Evolutionary conservation across 2,329 filamentous ascomycete species (phyloP), one percentile per base, ranked within the genome.

Genomic region (Colletotrichum higginsianum): DNA sequence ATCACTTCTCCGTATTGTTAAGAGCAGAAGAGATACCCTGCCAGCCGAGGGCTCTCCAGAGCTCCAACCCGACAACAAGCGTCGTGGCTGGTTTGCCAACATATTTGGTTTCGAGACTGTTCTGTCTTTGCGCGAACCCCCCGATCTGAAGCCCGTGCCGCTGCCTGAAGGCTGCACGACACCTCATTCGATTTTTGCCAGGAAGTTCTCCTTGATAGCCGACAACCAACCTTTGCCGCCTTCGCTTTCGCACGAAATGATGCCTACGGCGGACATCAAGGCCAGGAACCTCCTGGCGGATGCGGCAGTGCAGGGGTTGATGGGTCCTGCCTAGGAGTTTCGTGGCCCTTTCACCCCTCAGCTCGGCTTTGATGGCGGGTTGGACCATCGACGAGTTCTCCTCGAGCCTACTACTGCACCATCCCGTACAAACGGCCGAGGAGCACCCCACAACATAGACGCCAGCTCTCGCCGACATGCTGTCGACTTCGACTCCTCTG

Each of bases 301-400:
- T 64, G 77, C 78, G 23, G 76, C 75, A 38, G 74, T 74, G 49
- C 73, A 74, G 38, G 80, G 77, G 12, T 58, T 80, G 11, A 42
- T 82, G 26, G 76, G 75, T 49, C 68, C 74, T 9, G 64, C 77
- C 2, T 80, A 78, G 79, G 77, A 76, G 46, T 84, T 84, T 67
- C 79, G 79, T 4, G 83, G 83, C 2, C 84, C 84, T 0, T 84
- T 86, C 35, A 86, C 83, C 1, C 83, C 84, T 15, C 82, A 85
- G 63, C 78, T 86, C 26, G 84, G 84, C 61, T 84, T 84, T 56
- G 84, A 86, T 71, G 81, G 84, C 21, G 83, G 84, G 1, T 77
- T 85, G 50, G 84, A 86, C 66, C 84, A 83, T 67, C 77, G 79
- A 57, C 84, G 82, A 80, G 58, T 63, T 30, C 38, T 69, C 11